Base-by-base conservation (phyloP, 2,329 filamentous ascomycete genomes). In the Chaetomiaceae sp. region DNA sequence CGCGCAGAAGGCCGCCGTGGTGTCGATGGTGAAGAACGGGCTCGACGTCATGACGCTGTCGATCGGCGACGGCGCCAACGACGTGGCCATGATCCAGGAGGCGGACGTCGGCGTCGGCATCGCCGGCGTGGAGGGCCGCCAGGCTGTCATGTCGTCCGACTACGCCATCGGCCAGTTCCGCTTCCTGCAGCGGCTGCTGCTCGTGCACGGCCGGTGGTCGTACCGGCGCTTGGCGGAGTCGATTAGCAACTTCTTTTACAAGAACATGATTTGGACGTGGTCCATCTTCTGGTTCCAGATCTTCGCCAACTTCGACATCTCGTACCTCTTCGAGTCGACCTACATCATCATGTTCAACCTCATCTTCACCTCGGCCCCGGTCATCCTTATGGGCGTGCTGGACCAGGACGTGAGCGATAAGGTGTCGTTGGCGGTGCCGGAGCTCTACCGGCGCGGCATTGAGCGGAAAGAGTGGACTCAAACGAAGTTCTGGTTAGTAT, bases 161-260 rank as follows among this genome's bases (percentile, higher is more conserved):
- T 96, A 95, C 62, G 89, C 89, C 42, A 94, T 96, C 62, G 90
- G 88, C 1, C 90, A 96, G 66, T 96, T 96, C 72, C 79, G 88
- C 33, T 96, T 87, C 70, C 73, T 96, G 42, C 84, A 89, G 58
- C 76, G 90, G 45, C 73, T 96, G 50, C 78, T 96, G 24, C 77
- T 96, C 17, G 89, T 96, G 4, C 90, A 96, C 62, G 90, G 90
- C 48, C 81, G 90, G 48, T 96, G 90, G 88, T 95, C 89, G n/a
- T 98, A 98, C 69, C 81, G 91, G 43, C 82, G 93, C 58, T 72
- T 98, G 64, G 88, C 85, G 24, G 93, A 98, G 71, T 87, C 84
- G 38, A 96, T 94, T 60, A 88, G 89, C 65, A 98, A 98, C 66
- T 98, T 98, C 76, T 98, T 98, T 74, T 98, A 97, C 80, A 98